phyloP scores from a whole-genome alignment of 2,329 filamentous ascomycete species.

The Penicillium sp. region DNA sequence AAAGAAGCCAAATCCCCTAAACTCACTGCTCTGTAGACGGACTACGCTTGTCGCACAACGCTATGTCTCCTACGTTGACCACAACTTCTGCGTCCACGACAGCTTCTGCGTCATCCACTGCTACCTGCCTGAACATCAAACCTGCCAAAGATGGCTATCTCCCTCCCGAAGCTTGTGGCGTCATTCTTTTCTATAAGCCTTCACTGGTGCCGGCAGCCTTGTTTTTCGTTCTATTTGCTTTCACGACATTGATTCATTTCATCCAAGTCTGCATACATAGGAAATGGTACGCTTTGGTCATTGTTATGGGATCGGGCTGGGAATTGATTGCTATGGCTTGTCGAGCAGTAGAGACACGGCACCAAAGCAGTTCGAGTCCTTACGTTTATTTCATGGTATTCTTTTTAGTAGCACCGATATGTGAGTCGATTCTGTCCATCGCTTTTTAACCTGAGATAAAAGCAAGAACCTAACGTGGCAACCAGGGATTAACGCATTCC shows the following conservation, averaged over 20 bases:
- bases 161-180: constrained; percentile 40
- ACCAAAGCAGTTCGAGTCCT: constrained; percentile 41
- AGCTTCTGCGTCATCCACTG: constrained; percentile 18
- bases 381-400: constrained; percentile 45
- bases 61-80: background rate
- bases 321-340: constrained; percentile 46
- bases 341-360: constrained; percentile 44
- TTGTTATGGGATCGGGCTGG: constrained; percentile 49
- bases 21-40: too few species aligned
- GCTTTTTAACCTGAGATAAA: background rate
- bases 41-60: too few species aligned
- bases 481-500: constrained; percentile 51
- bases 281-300: constrained; percentile 49
- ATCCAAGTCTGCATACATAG: constrained; percentile 38
- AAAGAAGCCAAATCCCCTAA: too few species aligned
- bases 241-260: constrained; percentile 35
- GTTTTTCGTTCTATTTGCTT: constrained; percentile 37
- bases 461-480: background rate
- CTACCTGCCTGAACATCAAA: constrained; percentile 26
- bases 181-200: constrained; percentile 36
- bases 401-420: constrained; percentile 50
- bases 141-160: constrained; percentile 45
- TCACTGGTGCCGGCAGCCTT: constrained; percentile 37
- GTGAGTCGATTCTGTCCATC: constrained; percentile 16
- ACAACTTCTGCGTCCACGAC: background rate